Evolutionary conservation across 306 rosid species (phyloP), one percentile per base, ranked within the genome.

Genomic region (Glycine soja): DNA sequence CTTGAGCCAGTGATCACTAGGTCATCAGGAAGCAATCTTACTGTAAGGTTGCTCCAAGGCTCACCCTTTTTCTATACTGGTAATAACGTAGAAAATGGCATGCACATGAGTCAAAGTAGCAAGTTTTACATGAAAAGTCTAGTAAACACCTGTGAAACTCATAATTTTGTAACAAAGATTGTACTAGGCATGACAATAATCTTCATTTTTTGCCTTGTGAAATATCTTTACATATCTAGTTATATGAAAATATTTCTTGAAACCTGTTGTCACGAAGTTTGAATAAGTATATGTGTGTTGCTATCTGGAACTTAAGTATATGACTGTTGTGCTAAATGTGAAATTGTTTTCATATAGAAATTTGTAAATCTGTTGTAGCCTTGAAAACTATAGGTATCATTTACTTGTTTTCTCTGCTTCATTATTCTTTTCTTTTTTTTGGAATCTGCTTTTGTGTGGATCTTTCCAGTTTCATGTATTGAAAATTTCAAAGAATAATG

Each of bases 331-430:
- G 72, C 59, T 45, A 79, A 38, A 78, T 69, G 57, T 57, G 61
- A 57, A 32, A 43, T 46, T 58, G 59, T 64, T 80, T 80, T 80
- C 53, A 38, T 47, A 50, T 80, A 40, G 19, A 36, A 48, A 16
- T 12, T 52, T 18, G 10, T 38, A 40, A 3, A 36, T 15, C 30
- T 71, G 53, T 4, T 58, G 30, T 59, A 6, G 71, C 51, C 77
- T 70, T 46, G 13, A 36, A 16, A 15, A 58, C 30, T 70, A 59
- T 15, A 18, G 66, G 43, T 48, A 75, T 69, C 38, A 14, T 76
- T 68, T 63, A 16, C 45, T 48, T 75, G 36, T 56, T 57, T 16
- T 52, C 52, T 46, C 47, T 68, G 54, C 40, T 81, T 34, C 65
- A n/a, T 62, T 50, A 12, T 58, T 75, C 56, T 16, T 18, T 64